phyloP scores from a whole-genome alignment of 2,329 filamentous ascomycete species.

The Westerdykella sp. region DNA sequence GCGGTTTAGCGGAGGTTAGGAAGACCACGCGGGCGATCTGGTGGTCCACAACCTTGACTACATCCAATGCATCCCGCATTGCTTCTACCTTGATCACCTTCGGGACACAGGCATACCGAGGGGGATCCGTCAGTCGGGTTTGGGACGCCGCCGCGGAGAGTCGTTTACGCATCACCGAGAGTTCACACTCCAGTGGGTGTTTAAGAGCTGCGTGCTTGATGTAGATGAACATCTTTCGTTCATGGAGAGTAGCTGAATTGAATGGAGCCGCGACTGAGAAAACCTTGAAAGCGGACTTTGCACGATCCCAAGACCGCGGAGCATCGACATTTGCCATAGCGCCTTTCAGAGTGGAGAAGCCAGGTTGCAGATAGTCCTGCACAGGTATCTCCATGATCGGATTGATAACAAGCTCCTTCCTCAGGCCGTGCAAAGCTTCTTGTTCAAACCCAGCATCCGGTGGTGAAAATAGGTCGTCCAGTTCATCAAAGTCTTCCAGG shows the following conservation, averaged over 20 bases:
- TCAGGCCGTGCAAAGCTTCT: conserved; percentile 32
- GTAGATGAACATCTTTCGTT: conserved; percentile 35
- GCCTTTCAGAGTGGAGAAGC: conserved; percentile 20
- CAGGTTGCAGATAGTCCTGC: conserved; percentile 22
- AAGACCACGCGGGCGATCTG: conserved; percentile 27
- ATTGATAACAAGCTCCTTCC: conserved; percentile 36
- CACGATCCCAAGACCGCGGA: not conserved
- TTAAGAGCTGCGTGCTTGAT: conserved; percentile 30
- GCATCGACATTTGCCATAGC: not conserved
- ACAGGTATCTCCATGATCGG: conserved; percentile 31
- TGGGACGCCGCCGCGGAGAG: conserved; percentile 27
- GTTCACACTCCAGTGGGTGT: conserved; percentile 32
- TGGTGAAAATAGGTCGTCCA: conserved; percentile 34
- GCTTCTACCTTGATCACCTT: conserved; percentile 22
- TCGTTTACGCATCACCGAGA: conserved; percentile 32
- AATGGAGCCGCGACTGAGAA: conserved; percentile 29
- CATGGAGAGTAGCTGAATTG: conserved; percentile 33
- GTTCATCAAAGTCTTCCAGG: conserved; percentile 36
- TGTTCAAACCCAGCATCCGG: conserved; percentile 24
- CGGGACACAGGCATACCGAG: conserved; percentile 32
- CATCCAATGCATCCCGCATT: conserved; percentile 22
- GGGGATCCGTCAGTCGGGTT: conserved; percentile 15
- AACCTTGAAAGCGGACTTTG: conserved; percentile 18
- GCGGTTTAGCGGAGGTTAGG: conserved; percentile 17
- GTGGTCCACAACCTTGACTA: conserved; percentile 28